A percentile compares a stretch with the other conserved stretches of the same genome.
Conservation (phyloP, 2,329 filamentous ascomycete genomes). For the Orbilia oligospora region DNA sequence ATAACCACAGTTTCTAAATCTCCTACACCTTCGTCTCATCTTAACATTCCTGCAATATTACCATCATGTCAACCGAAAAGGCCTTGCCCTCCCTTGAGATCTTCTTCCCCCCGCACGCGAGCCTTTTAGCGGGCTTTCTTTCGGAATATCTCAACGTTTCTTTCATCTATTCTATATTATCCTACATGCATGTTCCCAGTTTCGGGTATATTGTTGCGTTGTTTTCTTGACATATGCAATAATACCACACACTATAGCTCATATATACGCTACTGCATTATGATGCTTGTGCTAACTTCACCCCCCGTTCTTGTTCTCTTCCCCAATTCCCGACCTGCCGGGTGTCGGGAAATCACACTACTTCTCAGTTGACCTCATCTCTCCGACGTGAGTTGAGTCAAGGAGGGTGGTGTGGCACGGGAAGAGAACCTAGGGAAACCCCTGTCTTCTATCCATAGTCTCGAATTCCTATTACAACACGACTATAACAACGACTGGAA, state of each 20-base stretch:
- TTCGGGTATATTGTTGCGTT: slow-evolving; percentile 61
- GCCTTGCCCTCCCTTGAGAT: slow-evolving; percentile 15
- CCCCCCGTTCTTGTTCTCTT: slow-evolving; percentile 36
- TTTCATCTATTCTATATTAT: slow-evolving; percentile 55
- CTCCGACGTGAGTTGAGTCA: slow-evolving; percentile 26
- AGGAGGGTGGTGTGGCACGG: slow-evolving; percentile 28
- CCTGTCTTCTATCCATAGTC: slow-evolving; percentile 34
- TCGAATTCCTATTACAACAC: slow-evolving; percentile 58
- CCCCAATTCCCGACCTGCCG: slow-evolving; percentile 46
- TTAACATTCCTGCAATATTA: slow-evolving; percentile 29
- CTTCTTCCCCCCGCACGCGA: slow-evolving; percentile 50
- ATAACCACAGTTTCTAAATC: slow-evolving; percentile 27
- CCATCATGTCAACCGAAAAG: slow-evolving; percentile 39
- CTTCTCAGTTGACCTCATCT: slow-evolving; percentile 19
- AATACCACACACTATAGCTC: slow-evolving; percentile 56
- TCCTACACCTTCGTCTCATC: slow-evolving; percentile 24
- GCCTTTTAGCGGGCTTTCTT: slow-evolving; percentile 41
- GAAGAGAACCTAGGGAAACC: slow-evolving; percentile 27
- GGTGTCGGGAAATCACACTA: slow-evolving; percentile 45
- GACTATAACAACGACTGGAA: slow-evolving; percentile 59
- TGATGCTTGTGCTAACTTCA: slow-evolving; percentile 46
- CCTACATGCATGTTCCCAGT: slow-evolving; percentile 52
- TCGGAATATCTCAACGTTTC: slow-evolving; percentile 60
- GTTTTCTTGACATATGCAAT: slow-evolving; percentile 60
- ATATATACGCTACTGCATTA: slow-evolving; percentile 42